Percentiles rank a stretch among this genome's conserved stretches.
phyloP scores from a whole-genome alignment of 1,284 basidiomycete species.

The Puccinia triticina region DNA sequence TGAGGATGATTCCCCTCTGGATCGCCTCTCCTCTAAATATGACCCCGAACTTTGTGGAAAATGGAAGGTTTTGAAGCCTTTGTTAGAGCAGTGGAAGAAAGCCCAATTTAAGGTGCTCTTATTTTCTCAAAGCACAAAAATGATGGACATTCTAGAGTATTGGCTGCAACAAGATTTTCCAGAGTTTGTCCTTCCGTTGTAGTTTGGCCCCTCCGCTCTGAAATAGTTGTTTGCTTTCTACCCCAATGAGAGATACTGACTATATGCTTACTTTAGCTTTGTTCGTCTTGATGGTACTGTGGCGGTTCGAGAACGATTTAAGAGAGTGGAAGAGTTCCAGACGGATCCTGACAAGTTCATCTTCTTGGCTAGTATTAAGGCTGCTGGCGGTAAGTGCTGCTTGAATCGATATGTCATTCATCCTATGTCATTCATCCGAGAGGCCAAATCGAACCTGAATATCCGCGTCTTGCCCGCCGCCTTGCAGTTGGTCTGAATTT shows the following conservation, averaged over 20 bases:
- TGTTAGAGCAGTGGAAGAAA: slow-evolving; percentile 46
- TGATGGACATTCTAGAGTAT: slow-evolving; percentile 49
- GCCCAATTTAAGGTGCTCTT: slow-evolving; percentile 36
- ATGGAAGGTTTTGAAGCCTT: slow-evolving; percentile 47
- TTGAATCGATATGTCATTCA: not conserved
- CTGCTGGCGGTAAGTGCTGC: slow-evolving; percentile 46
- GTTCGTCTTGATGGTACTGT: slow-evolving; percentile 48
- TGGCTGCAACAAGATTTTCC: slow-evolving; percentile 50
- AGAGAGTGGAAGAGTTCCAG: slow-evolving; percentile 43
- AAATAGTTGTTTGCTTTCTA: not conserved
- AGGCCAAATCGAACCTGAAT: not conserved
- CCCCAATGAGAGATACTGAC: not conserved
- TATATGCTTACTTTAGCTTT: not conserved
- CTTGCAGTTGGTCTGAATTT: slow-evolving; percentile 42
- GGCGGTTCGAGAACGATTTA: slow-evolving; percentile 27
- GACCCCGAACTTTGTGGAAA: slow-evolving; percentile 49
- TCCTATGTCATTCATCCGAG: no score
- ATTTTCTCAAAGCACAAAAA: slow-evolving; percentile 45
- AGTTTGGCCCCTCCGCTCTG: not conserved
- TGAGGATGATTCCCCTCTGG: not conserved
- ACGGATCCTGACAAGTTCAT: slow-evolving; percentile 35
- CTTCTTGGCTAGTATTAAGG: slow-evolving; percentile 45
- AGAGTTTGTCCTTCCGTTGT: slow-evolving; percentile 24
- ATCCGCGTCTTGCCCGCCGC: not conserved
- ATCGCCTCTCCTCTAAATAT: slow-evolving; percentile 27